Evolutionary conservation across 1,139 yeast species (phyloP), one percentile per base, ranked within the genome.

Genomic region (Candida sp.): DNA sequence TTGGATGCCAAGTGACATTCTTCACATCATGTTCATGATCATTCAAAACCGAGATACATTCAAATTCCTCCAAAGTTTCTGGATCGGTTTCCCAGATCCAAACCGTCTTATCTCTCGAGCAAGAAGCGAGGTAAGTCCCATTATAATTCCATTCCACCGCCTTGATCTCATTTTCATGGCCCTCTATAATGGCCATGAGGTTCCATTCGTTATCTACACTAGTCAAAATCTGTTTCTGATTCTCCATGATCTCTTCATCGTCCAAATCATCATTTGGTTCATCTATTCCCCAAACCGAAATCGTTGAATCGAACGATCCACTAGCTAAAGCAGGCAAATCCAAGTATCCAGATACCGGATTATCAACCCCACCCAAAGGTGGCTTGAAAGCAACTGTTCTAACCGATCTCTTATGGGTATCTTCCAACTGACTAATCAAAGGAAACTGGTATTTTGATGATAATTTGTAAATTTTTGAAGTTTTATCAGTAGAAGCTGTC

Each of bases 31-130:
- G 99, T 30, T 88, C 81, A 60, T 95, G 99, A 49, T 95, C 99
- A 57, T 89, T 96, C 43, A 95, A 73, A 4, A 93, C 99, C 40
- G 91, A 82, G 32, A 93, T 76, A 64, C 99, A 93, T 63, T 95
- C 99, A 60, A 91, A 93, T 58, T 93, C 99, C 61, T 93, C 99
- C 51, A 90, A 86, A 39, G 84, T 76, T 46, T 89, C 97, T 2
- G 78, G 75, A 61, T 91, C 98, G 5, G 97, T 87, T 61, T 93
- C 99, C 99, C 99, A 93, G 35, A 93, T 81, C 99, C 99, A 93
- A 4, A 91, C 86, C 22, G 95, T 84, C 62, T 95, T 95, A 60
- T 93, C 99, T 56, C 99, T 75, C 0, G 97, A 90, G 60, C 99
- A 93, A 1, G 96, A 84, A 0, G 98, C 98, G 40, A 93, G 66